phyloP scores from a whole-genome alignment of 2,329 filamentous ascomycete genomes.

The Beauveria brongniartii region DNA sequence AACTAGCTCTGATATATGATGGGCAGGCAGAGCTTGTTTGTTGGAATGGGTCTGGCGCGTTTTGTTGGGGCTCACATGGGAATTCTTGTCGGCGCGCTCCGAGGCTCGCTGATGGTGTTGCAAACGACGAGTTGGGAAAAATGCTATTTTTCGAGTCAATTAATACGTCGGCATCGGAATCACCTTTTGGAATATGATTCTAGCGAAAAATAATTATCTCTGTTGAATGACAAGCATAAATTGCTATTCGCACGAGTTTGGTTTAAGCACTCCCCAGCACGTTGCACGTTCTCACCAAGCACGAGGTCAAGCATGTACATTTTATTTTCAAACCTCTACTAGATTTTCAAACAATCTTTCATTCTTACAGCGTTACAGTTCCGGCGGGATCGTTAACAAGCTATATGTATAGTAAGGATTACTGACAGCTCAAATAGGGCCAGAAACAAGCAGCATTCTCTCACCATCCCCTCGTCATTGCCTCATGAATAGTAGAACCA shows the following conservation, averaged over 20 bases:
- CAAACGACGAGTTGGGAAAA: neutral
- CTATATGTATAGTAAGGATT: neutral
- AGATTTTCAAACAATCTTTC: neutral
- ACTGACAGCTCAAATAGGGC: neutral
- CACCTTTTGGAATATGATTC: neutral
- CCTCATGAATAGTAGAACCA: neutral
- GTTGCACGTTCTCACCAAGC: neutral
- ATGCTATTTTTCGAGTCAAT: neutral
- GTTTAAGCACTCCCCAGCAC: neutral
- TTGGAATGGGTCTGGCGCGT: neutral
- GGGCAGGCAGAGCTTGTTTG: neutral
- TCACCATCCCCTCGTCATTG: neutral
- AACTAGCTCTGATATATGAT: neutral
- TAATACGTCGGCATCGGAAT: neutral
- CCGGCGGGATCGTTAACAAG: neutral
- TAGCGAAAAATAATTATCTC: neutral
- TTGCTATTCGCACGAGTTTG: neutral
- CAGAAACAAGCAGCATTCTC: neutral
- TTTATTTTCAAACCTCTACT: too few species aligned
- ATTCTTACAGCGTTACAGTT: neutral
- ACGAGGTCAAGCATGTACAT: neutral
- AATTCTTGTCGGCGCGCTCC: slow-evolving; percentile 17
- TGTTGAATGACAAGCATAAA: too few species aligned
- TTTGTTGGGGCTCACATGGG: slow-evolving; percentile 27
- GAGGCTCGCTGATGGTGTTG: slow-evolving; percentile 15